phyloP scores from a whole-genome alignment of 2,329 filamentous ascomycete species.

The Talaromyces sp. region DNA sequence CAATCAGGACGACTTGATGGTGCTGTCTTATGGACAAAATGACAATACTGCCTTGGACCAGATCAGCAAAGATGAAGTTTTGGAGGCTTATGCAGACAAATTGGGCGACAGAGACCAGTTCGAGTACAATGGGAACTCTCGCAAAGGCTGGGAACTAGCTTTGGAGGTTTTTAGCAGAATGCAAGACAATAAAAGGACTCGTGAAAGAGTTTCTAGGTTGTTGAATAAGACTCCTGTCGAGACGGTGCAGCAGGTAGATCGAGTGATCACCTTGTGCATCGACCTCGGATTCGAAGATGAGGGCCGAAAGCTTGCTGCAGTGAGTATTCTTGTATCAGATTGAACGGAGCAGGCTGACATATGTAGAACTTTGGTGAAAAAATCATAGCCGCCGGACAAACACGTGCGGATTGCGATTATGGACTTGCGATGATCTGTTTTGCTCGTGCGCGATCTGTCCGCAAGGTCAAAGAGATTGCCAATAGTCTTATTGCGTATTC shows the following conservation, averaged over 20 bases:
- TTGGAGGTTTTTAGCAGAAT: slow-evolving; percentile 79
- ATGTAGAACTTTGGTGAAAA: slow-evolving; percentile 75
- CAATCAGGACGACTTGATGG: slow-evolving; percentile 79
- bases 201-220: slow-evolving; percentile 70
- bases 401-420: slow-evolving; percentile 64
- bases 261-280: slow-evolving; percentile 73
- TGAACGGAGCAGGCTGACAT: slow-evolving; percentile 20
- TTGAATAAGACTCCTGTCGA: slow-evolving; percentile 70
- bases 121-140: slow-evolving; percentile 35
- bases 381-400: slow-evolving; percentile 54
- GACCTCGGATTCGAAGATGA: slow-evolving; percentile 74
- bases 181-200: slow-evolving; percentile 67
- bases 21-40: slow-evolving; percentile 67
- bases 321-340: slow-evolving; percentile 43
- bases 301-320: slow-evolving; percentile 78
- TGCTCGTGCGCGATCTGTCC: slow-evolving; percentile 72
- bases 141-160: slow-evolving; percentile 85
- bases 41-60: slow-evolving; percentile 45
- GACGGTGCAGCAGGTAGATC: slow-evolving; percentile 71
- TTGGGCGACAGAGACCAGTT: slow-evolving; percentile 45
- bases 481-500: slow-evolving; percentile 85
- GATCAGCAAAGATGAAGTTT: slow-evolving; percentile 73
- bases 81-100: slow-evolving; percentile 70
- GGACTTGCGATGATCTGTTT: slow-evolving; percentile 89
- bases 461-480: slow-evolving; percentile 79